A percentile compares a stretch with the other conserved stretches of the same genome.
Conservation (phyloP, 2,329 filamentous ascomycete genomes). For the Sarocladium brachiariae region DNA sequence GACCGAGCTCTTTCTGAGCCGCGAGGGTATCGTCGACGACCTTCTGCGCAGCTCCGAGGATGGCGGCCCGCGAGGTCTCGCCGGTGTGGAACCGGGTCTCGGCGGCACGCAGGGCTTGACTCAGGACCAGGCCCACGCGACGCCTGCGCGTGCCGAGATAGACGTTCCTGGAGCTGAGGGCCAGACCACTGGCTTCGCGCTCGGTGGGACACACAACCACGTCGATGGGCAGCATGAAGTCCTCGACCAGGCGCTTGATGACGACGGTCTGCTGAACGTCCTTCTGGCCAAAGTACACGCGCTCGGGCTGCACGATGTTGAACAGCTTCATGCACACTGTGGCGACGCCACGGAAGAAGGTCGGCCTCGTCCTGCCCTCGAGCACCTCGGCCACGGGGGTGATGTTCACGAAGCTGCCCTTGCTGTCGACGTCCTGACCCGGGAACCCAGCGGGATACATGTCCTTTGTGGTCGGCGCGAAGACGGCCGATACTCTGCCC, state of each 20-base stretch:
- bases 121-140: slow-evolving; percentile 64
- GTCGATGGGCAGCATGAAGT: slow-evolving; percentile 73
- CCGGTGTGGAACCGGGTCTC: slow-evolving; percentile 55
- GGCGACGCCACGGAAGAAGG: slow-evolving; percentile 93
- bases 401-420: slow-evolving; percentile 86
- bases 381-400: slow-evolving; percentile 75
- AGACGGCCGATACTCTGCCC: slow-evolving; percentile 73
- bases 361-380: slow-evolving; percentile 79
- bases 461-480: slow-evolving; percentile 71
- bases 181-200: slow-evolving; percentile 74
- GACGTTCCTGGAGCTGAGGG: slow-evolving; percentile 88
- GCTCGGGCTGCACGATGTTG: slow-evolving; percentile 50
- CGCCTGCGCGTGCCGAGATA: slow-evolving; percentile 77
- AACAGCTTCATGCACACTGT: slow-evolving; percentile 85
- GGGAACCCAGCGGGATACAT: slow-evolving; percentile 85
- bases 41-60: slow-evolving; percentile 65
- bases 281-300: slow-evolving; percentile 92
- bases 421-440: slow-evolving; percentile 63
- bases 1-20: slow-evolving; percentile 55
- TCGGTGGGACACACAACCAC: slow-evolving; percentile 69
- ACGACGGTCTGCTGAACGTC: slow-evolving; percentile 95
- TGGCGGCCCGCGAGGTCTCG: slow-evolving; percentile 48
- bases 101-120: slow-evolving; percentile 61
- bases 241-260: slow-evolving; percentile 76
- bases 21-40: slow-evolving; percentile 48